A percentile compares a stretch with the other conserved stretches of the same genome.
Conservation (phyloP, 148 eudicot genomes). For the Nepenthes mirabilis region DNA sequence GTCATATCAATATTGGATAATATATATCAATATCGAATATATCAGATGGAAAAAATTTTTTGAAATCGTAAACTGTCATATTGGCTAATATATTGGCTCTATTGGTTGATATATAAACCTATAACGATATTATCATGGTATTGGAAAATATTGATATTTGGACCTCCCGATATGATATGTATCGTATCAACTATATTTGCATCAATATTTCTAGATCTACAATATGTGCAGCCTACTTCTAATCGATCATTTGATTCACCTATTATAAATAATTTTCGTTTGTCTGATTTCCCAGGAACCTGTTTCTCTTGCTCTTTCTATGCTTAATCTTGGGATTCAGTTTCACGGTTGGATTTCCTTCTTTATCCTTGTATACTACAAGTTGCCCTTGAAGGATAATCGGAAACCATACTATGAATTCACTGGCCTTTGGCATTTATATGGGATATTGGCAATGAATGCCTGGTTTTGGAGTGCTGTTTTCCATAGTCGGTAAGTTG, state of each 20-base stretch:
- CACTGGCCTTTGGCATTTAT: constrained; percentile 44
- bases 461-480: constrained; percentile 47
- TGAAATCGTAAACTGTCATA: too few relatives aligned
- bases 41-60: too few relatives aligned
- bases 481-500: constrained; percentile 41
- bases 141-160: too few relatives aligned
- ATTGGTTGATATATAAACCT: too few relatives aligned
- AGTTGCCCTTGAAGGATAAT: constrained; percentile 31
- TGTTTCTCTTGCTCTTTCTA: constrained; percentile 45
- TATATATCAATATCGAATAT: too few relatives aligned
- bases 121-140: too few relatives aligned
- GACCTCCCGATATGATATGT: too few relatives aligned
- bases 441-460: constrained; percentile 45
- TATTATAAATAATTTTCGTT: background rate
- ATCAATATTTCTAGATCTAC: background rate
- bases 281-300: constrained; percentile 35
- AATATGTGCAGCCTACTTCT: constrained; percentile 1
- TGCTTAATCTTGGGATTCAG: constrained; percentile 50
- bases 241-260: background rate
- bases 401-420: constrained; percentile 34
- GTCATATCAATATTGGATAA: background rate
- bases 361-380: constrained; percentile 42
- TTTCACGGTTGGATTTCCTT: constrained; percentile 61
- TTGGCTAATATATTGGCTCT: too few relatives aligned
- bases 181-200: too few relatives aligned